Evolutionary conservation across 1,139 yeast species (phyloP), one percentile per base, ranked within the genome.

Genomic region (Suhomyces bribrorum): DNA sequence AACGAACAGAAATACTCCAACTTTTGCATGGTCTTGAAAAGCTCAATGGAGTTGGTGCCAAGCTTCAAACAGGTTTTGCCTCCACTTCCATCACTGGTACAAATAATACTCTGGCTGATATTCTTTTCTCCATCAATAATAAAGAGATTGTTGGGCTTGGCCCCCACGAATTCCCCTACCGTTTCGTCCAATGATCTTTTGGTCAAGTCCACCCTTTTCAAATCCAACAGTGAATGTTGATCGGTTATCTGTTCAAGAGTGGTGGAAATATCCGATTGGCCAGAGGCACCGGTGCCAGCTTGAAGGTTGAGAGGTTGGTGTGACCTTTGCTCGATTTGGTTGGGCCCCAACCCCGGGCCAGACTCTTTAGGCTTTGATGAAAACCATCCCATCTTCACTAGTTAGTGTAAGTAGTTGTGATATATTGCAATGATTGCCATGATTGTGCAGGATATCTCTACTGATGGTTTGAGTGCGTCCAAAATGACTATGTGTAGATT

Each of bases 41-140:
- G 57, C 42, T 68, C 64, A 30, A 70, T 56, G 30, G 68, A 63
- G 43, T 66, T 62, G 33, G 61, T 62, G 17, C 57, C 59, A 45
- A 73, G 59, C 45, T 69, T 69, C 43, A 73, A 58, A 44, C 78
- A 73, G 5, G 76, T 68, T 48, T 72, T 70, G 27, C 75, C 75
- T n/a, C 74, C 74, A 31, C 50, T 49, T 41, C 64, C 62, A 38
- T 50, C 57, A 39, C 49, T 59, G 34, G 77, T 70, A 48, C 78
- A 73, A 31, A 73, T 70, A 34, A 72, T 68, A 49, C 75, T 68
- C 40, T 68, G 59, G 23, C 59, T 51, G 4, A 58, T 47, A 32
- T 66, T 62, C 46, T 61, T 66, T 49, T 71, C 76, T 7, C 77
- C 77, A 48, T 72, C 77, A 39, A 72, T 69, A 11, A 69, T 57